These are phyloP conservation scores for Sporothrix brunneoviolacea DNA, from an alignment of 2,329 filamentous ascomycete genomes.

Conservation along the genomic window DNA sequence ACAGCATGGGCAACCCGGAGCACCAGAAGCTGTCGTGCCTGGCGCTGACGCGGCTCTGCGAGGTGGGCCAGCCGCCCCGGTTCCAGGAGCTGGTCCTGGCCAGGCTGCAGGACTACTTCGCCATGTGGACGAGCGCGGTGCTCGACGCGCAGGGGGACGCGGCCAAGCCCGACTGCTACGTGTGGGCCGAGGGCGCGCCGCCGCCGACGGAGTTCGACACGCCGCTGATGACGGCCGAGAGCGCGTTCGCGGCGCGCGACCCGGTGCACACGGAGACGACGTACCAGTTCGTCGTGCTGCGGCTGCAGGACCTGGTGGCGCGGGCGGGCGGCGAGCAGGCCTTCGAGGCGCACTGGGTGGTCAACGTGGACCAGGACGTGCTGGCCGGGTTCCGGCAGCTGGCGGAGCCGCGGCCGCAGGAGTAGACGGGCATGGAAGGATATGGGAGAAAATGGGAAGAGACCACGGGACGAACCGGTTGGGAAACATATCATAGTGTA, in stretches of 20 bases:
- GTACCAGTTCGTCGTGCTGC: conserved; percentile 56
- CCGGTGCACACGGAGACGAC: conserved; percentile 61
- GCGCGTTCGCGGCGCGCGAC: conserved; percentile 51
- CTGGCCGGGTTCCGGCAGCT: conserved; percentile 54
- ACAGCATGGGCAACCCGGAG: conserved; percentile 58
- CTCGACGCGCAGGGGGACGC: conserved; percentile 55
- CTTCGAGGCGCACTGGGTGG: conserved; percentile 63
- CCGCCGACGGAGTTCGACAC: conserved; percentile 46
- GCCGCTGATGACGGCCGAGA: conserved; percentile 46
- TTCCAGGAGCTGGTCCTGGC: conserved; percentile 51
- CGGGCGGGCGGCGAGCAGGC: conserved; percentile 55
- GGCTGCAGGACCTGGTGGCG: conserved; percentile 52
- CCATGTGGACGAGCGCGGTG: conserved; percentile 67
- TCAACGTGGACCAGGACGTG: conserved; percentile 70
- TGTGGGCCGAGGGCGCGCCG: conserved; percentile 34
- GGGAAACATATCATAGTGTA: neutral
- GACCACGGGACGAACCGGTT: neutral
- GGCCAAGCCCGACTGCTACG: conserved; percentile 45
- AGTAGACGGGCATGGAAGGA: neutral
- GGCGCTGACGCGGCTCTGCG: conserved; percentile 64
- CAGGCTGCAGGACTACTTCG: conserved; percentile 65
- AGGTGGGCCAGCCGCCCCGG: conserved; percentile 48
- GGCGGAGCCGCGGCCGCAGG: neutral
- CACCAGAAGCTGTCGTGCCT: conserved; percentile 67
- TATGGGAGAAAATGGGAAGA: neutral